These are phyloP conservation scores for Neckera pumila DNA, from an alignment of 225 moss, liverwort and hornwort genomes.

Conservation along the genomic window DNA sequence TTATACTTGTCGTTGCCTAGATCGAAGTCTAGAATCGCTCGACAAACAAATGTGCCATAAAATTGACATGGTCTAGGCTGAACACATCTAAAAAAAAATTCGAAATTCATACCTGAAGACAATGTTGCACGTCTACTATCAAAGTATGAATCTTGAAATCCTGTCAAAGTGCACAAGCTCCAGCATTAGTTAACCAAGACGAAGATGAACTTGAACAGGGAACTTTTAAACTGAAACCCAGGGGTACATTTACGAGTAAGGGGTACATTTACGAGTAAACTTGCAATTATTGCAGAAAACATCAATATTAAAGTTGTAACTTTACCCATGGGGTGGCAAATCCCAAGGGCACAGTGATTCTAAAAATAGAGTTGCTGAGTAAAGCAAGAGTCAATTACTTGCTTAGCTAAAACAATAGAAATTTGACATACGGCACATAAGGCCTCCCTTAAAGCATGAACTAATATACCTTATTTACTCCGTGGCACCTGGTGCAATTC, in stretches of 20 bases:
- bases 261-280: neutral
- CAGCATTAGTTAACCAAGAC: neutral
- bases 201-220: neutral
- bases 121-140: conserved; percentile 71
- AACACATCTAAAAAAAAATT: neutral
- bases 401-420: neutral
- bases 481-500: conserved; percentile 84
- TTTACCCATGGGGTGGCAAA: neutral
- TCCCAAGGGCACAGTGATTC: neutral
- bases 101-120: conserved; percentile 56
- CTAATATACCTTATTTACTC: conserved; percentile 53
- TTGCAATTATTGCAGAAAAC: neutral
- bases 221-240: neutral
- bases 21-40: neutral
- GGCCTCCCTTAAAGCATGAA: neutral
- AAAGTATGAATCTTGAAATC: conserved; percentile 73
- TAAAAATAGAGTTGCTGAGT: neutral
- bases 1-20: neutral
- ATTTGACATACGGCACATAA: neutral
- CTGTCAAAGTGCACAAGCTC: conserved; percentile 19
- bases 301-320: neutral
- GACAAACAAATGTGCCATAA: neutral
- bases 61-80: neutral
- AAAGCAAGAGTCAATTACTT: neutral
- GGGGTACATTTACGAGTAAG: neutral